Evolutionary conservation across 768 basidiomycete genomes (phyloP).

Genomic region (Leucocoprinus birnbaumii): DNA sequence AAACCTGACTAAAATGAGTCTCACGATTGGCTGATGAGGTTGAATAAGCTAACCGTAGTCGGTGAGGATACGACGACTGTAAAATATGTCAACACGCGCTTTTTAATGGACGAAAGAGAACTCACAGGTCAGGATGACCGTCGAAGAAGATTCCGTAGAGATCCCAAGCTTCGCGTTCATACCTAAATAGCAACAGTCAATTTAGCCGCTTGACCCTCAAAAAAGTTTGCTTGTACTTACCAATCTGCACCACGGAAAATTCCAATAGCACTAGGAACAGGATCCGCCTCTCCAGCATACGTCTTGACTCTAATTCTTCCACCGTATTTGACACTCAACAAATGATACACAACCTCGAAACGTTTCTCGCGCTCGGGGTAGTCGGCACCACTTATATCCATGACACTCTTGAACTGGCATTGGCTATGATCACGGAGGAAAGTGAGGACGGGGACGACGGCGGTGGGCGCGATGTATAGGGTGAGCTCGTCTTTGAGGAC

Average conservation of each 20-base stretch:
- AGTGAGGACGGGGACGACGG: constrained; percentile 78
- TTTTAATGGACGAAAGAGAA: constrained; percentile 16
- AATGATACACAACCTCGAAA: constrained; percentile 96
- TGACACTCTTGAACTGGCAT: constrained; percentile 88
- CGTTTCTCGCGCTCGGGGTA: constrained; percentile 90
- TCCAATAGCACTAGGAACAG: constrained; percentile 78
- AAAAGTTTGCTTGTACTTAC: constrained; percentile 38
- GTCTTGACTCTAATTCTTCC: constrained; percentile 96
- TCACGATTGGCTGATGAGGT: not conserved
- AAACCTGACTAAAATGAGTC: constrained; percentile 54
- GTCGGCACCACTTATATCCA: constrained; percentile 96
- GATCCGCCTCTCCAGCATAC: constrained; percentile 89
- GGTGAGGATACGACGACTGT: constrained; percentile 91
- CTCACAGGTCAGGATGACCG: constrained; percentile 93
- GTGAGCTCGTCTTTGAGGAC: constrained; percentile 95
- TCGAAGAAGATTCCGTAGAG: constrained; percentile 96
- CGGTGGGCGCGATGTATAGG: constrained; percentile 82
- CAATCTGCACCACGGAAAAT: constrained; percentile 94
- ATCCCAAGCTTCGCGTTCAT: constrained; percentile 98
- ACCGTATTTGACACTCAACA: constrained; percentile 75
- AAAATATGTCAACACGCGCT: constrained; percentile 15
- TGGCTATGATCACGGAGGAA: constrained; percentile 96
- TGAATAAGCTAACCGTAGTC: constrained; percentile 71
- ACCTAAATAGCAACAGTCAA: constrained; percentile 44
- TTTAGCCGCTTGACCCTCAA: not conserved